Evolutionary conservation across 768 basidiomycete genomes (phyloP).

Genomic region (Agaricus subrufescens): DNA sequence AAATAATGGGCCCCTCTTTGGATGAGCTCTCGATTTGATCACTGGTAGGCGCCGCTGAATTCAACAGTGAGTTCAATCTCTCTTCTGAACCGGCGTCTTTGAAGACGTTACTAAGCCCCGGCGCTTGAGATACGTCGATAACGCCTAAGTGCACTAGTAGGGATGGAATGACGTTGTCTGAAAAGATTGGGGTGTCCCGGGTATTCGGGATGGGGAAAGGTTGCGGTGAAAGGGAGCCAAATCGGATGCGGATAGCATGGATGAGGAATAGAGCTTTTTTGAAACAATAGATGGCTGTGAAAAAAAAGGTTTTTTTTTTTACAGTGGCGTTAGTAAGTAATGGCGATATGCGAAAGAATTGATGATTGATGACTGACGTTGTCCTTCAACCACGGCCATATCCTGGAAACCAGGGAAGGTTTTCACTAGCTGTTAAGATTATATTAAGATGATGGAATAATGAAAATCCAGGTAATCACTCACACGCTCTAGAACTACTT

Average conservation of each 20-base stretch:
- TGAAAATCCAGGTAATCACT: constrained; percentile 14
- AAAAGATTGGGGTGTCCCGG: constrained; percentile 56
- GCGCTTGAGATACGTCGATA: constrained; percentile 55
- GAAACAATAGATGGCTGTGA: constrained; percentile 77
- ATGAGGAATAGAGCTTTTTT: constrained; percentile 87
- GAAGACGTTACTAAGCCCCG: constrained; percentile 43
- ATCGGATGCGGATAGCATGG: constrained; percentile 63
- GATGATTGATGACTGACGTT: constrained; percentile 38
- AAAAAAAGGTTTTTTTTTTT: constrained; percentile 5
- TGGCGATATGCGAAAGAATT: not conserved
- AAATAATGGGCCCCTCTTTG: constrained; percentile 49
- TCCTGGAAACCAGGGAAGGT: constrained; percentile 83
- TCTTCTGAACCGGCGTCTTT: constrained; percentile 36
- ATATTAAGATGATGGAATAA: constrained; percentile 9
- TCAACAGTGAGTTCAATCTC: constrained; percentile 37
- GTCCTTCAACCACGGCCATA: constrained; percentile 60
- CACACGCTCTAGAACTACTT: constrained; percentile 62
- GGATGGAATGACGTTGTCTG: constrained; percentile 84
- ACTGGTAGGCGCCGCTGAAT: constrained; percentile 12
- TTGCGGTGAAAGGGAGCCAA: constrained; percentile 46
- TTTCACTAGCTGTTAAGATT: constrained; percentile 54
- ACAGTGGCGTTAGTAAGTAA: not conserved
- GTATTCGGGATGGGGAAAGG: constrained; percentile 65
- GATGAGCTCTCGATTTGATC: constrained; percentile 5
- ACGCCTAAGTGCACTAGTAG: constrained; percentile 74